Conservation (phyloP, 768 basidiomycete species). For the Amanita jacksonii region DNA sequence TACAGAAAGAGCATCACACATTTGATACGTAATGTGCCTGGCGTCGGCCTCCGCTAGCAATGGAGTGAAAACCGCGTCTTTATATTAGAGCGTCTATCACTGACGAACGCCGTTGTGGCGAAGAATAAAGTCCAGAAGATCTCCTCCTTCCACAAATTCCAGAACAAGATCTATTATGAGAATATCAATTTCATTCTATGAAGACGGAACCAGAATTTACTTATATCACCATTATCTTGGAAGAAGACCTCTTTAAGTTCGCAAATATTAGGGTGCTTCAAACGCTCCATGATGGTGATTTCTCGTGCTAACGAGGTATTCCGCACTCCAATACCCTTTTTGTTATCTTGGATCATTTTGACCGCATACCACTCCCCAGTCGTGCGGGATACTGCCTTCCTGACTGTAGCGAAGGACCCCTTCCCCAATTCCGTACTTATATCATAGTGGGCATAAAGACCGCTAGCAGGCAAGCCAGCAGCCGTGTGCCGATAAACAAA, state of each 20-base stretch:
- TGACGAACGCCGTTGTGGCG: slow-evolving; percentile 49
- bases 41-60: slow-evolving; percentile 42
- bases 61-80: slow-evolving; percentile 7
- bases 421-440: slow-evolving; percentile 67
- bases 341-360: slow-evolving; percentile 70
- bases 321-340: slow-evolving; percentile 23
- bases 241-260: slow-evolving; percentile 69
- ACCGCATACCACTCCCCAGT: slow-evolving; percentile 77
- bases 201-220: slow-evolving; percentile 25
- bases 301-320: slow-evolving; percentile 48
- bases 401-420: slow-evolving; percentile 87
- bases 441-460: slow-evolving; percentile 60
- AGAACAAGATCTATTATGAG: slow-evolving; percentile 57
- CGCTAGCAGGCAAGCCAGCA: slow-evolving; percentile 34
- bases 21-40: slow-evolving; percentile 67
- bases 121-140: slow-evolving; percentile 76
- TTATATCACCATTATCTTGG: slow-evolving; percentile 49
- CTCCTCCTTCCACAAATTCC: slow-evolving; percentile 82
- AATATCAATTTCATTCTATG: slow-evolving; percentile 13
- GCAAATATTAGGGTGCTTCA: slow-evolving; percentile 80
- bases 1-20: slow-evolving; percentile 73
- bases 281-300: slow-evolving; percentile 66
- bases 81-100: slow-evolving; percentile 16
- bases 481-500: slow-evolving; percentile 66
- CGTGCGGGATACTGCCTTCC: slow-evolving; percentile 63